Percentiles rank a stretch among this genome's conserved stretches.
Conservation (phyloP, 331 rosid genomes). For the Saraca asoca region DNA sequence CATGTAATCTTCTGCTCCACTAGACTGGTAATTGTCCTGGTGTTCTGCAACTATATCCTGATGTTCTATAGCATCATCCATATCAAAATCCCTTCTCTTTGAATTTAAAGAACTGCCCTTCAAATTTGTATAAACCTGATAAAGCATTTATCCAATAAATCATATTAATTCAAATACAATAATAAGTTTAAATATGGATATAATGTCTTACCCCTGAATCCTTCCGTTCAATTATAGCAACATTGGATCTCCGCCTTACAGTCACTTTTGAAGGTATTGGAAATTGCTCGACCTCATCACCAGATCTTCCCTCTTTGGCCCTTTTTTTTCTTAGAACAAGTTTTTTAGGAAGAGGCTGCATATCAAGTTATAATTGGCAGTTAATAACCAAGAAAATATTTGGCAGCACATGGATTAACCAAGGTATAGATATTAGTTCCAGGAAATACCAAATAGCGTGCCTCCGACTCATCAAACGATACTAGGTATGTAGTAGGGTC, state of each 20-base stretch:
- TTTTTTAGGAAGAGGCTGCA: constrained; percentile 96
- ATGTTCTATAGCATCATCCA: constrained; percentile 72
- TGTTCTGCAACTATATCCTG: constrained; percentile 52
- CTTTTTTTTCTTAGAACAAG: constrained; percentile 87
- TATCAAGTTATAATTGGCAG: constrained; percentile 31
- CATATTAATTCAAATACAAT: background rate
- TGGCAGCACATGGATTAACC: background rate
- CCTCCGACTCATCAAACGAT: constrained; percentile 80
- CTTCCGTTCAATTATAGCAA: constrained; percentile 70
- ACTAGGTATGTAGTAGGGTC: constrained; percentile 87
- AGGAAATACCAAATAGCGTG: constrained; percentile 76
- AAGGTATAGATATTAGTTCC: constrained; percentile 25
- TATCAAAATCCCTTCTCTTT: constrained; percentile 55
- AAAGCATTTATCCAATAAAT: constrained; percentile 17
- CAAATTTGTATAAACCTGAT: constrained; percentile 60
- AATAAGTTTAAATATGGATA: constrained; percentile 25
- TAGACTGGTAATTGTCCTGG: constrained; percentile 69
- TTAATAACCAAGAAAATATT: constrained; percentile 7
- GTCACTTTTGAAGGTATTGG: constrained; percentile 81
- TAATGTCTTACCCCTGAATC: constrained; percentile 69
- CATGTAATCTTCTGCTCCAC: constrained; percentile 87
- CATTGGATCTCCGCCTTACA: constrained; percentile 72
- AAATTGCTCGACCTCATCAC: constrained; percentile 84
- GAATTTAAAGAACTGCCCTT: constrained; percentile 50
- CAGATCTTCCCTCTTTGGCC: constrained; percentile 83